Evolutionary conservation across 306 rosid genomes (phyloP), one percentile per base, ranked within the genome.

Genomic region (Medicago arabica): DNA sequence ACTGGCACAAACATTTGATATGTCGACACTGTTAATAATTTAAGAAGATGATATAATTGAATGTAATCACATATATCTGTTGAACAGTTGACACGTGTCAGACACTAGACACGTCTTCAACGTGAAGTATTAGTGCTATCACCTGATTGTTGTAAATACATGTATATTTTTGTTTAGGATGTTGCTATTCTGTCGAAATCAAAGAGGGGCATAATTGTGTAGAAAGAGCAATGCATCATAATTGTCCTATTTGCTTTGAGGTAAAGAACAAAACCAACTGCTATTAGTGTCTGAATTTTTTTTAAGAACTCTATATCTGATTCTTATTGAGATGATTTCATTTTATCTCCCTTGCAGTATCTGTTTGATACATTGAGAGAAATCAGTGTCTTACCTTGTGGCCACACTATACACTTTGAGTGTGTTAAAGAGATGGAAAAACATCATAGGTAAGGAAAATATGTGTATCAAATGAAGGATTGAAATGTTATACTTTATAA

Each of bases 241-340:
- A 91, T 74, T 93, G 98, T 50, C 89, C 98, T 21, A 87, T 93
- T 77, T 93, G 98, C 81, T 85, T 89, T 76, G 98, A 93, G 93
- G 98, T 87, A 84, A 79, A 10, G 9, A 17, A 67, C 47, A 80
- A 9, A 23, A 5, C 11, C 13, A 18, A 54, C 3, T 8, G 6
- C 39, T 21, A 28, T 34, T 28, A 54, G 38, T 12, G 34, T 34
- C 31, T 31, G 19, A 47, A 47, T 8, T 41, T 17, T 61, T 67
- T 1, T 17, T 16, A 71, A 69, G n/a, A 12, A 25, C 40, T 28
- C 11, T 50, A n/a, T 50, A n/a, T 75, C 11, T 34, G 49, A 38
- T 73, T 55, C 46, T 59, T 19, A 61, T 76, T 69, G 69, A 63
- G 28, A 69, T 67, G 34, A 39, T 62, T 71, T 61, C 63, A 23